phyloP scores from a whole-genome alignment of 495 filamentous ascomycete species.

The Tetracladium marchalianum region DNA sequence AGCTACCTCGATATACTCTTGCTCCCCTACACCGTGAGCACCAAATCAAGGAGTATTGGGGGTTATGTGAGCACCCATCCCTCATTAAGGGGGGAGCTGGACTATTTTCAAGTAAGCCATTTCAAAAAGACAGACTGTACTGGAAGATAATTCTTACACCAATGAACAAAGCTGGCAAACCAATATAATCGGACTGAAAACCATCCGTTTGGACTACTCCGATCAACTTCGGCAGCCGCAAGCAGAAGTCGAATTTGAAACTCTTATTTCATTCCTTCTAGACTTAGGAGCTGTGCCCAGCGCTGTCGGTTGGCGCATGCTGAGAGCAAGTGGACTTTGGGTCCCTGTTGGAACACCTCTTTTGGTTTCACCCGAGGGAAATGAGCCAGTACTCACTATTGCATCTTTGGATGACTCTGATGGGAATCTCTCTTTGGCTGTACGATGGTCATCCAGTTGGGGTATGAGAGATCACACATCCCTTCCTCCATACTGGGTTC shows the following conservation, averaged over 20 bases:
- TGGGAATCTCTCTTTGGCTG: conserved; percentile 47
- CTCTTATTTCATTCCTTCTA: conserved; percentile 49
- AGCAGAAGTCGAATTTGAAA: conserved; percentile 53
- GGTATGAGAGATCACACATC: conserved; percentile 39
- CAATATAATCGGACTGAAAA: conserved; percentile 46
- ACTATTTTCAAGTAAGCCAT: conserved; percentile 40
- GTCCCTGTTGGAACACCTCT: conserved; percentile 50
- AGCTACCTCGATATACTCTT: conserved; percentile 52
- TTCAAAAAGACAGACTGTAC: too few relatives aligned
- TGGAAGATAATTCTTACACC: too few relatives aligned
- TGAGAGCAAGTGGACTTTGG: conserved; percentile 51
- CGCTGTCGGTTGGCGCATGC: conserved; percentile 44
- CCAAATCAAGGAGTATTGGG: conserved; percentile 44
- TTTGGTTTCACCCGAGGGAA: conserved; percentile 41
- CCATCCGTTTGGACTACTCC: conserved; percentile 51
- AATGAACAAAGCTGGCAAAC: conserved; percentile 33
- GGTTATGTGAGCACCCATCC: conserved; percentile 32
- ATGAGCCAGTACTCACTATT: conserved; percentile 43
- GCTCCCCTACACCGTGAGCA: conserved; percentile 45
- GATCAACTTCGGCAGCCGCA: conserved; percentile 56
- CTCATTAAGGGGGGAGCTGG: conserved; percentile 49
- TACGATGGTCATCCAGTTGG: conserved; percentile 47
- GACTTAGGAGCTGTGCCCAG: conserved; percentile 54
- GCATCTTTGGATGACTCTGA: conserved; percentile 50
- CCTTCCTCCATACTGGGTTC: conserved; percentile 50